A percentile compares a stretch with the other conserved stretches of the same genome.
Conservation (phyloP, 2,329 filamentous ascomycete species). For the Claviceps arundinis region DNA sequence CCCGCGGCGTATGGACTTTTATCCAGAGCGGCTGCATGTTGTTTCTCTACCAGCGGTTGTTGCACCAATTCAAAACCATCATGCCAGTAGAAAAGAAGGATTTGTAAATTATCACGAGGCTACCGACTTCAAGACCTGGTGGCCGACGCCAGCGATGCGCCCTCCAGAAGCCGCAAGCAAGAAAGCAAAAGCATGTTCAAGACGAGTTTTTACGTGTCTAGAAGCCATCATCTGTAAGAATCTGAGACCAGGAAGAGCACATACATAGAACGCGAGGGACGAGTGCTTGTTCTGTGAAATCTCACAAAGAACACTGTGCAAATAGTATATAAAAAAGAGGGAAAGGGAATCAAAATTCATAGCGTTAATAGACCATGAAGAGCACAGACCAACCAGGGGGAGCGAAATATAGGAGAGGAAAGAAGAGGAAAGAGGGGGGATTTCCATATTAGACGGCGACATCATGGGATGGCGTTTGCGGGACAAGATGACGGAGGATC, state of each 20-base stretch:
- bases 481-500: not conserved
- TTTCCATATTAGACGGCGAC: not conserved
- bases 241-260: too few relatives aligned
- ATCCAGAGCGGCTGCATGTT: constrained; percentile 96
- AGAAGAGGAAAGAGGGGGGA: not conserved
- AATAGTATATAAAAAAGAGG: too few relatives aligned
- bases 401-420: not conserved
- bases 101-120: constrained; percentile 6
- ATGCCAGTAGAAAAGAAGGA: constrained; percentile 18
- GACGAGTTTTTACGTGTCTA: not conserved
- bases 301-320: too few relatives aligned
- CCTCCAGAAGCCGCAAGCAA: not conserved
- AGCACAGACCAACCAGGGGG: too few relatives aligned
- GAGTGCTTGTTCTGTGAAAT: too few relatives aligned
- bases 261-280: too few relatives aligned
- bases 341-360: too few relatives aligned
- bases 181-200: not conserved
- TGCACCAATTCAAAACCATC: constrained; percentile 58
- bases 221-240: too few relatives aligned
- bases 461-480: not conserved
- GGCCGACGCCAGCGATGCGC: not conserved
- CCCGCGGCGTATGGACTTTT: constrained; percentile 89
- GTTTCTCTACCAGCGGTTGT: constrained; percentile 80
- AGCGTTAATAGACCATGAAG: too few relatives aligned
- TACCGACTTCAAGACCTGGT: not conserved